A percentile compares a stretch with the other conserved stretches of the same genome.
These are phyloP conservation scores for Brasenia schreberi DNA, from an alignment of 164 flowering plant genomes.

Conservation along the genomic window DNA sequence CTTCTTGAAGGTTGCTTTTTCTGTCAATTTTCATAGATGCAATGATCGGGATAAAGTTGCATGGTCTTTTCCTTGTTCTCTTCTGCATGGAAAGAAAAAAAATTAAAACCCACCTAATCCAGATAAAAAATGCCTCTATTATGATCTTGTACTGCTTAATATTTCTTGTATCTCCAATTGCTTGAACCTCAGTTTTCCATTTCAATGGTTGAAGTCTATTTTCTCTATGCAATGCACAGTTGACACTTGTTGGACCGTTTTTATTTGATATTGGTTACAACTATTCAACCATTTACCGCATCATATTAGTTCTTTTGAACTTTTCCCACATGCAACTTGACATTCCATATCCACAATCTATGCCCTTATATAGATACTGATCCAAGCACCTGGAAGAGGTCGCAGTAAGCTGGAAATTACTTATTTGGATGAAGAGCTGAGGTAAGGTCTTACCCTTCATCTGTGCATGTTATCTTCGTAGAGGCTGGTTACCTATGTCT, in stretches of 20 bases:
- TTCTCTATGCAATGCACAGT: no score
- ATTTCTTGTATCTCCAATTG: neutral
- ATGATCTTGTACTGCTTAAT: neutral
- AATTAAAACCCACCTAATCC: neutral
- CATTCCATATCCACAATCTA: neutral
- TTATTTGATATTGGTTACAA: no score
- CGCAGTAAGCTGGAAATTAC: slow-evolving; percentile 77
- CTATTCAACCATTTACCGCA: no score
- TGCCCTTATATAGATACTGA: slow-evolving; percentile 45
- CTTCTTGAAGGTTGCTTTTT: neutral
- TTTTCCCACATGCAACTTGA: no score
- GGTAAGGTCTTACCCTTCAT: slow-evolving; percentile 28
- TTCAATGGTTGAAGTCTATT: no score
- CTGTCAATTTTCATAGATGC: neutral
- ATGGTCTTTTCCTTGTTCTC: neutral
- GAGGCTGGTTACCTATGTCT: neutral
- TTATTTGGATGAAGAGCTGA: slow-evolving; percentile 70
- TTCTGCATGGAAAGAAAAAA: neutral
- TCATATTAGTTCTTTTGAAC: no score
- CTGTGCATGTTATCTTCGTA: neutral
- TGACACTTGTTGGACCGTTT: no score
- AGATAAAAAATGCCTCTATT: neutral
- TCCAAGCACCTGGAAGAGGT: slow-evolving; percentile 76
- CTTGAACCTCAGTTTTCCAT: no score
- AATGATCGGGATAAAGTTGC: neutral